phyloP scores from a whole-genome alignment of 306 rosid genomes.

The Cucurbita pepo region DNA sequence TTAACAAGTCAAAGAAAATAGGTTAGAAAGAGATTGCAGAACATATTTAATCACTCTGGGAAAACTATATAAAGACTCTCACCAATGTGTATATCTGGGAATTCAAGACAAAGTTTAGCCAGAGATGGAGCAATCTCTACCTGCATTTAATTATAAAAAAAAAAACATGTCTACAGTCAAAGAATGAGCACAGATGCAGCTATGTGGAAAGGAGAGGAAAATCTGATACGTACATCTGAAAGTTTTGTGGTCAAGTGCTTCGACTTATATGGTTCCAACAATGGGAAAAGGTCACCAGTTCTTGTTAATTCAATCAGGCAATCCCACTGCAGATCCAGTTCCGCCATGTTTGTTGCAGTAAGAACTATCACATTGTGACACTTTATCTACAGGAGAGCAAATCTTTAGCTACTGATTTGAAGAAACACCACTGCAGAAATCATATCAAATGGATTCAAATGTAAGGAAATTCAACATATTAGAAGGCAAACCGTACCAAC shows the following conservation, averaged over 20 bases:
- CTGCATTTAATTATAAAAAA: conserved; percentile 29
- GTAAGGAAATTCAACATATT: background rate
- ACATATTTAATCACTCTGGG: background rate
- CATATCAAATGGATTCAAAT: background rate
- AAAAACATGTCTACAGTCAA: background rate
- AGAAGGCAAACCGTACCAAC: conserved; percentile 33
- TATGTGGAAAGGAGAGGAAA: background rate
- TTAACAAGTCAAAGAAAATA: conserved; percentile 17
- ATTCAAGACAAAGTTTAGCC: conserved; percentile 67
- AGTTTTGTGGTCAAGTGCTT: conserved; percentile 43
- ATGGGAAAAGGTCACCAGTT: conserved; percentile 29
- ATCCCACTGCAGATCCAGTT: conserved; percentile 71
- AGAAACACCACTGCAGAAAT: background rate
- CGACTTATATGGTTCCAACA: conserved; percentile 46
- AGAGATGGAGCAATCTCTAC: conserved; percentile 68
- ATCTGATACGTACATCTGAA: conserved; percentile 41
- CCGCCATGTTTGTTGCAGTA: conserved; percentile 45
- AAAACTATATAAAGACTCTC: conserved; percentile 11
- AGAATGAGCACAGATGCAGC: background rate
- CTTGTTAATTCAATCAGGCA: conserved; percentile 67
- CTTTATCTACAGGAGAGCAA: conserved; percentile 54
- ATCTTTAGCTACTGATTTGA: background rate
- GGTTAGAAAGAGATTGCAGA: conserved; percentile 10
- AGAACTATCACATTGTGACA: conserved; percentile 66
- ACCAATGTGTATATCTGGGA: conserved; percentile 77